Conservation (phyloP, 352 stramenopile genomes). For the Poterioochromonas sp. region DNA sequence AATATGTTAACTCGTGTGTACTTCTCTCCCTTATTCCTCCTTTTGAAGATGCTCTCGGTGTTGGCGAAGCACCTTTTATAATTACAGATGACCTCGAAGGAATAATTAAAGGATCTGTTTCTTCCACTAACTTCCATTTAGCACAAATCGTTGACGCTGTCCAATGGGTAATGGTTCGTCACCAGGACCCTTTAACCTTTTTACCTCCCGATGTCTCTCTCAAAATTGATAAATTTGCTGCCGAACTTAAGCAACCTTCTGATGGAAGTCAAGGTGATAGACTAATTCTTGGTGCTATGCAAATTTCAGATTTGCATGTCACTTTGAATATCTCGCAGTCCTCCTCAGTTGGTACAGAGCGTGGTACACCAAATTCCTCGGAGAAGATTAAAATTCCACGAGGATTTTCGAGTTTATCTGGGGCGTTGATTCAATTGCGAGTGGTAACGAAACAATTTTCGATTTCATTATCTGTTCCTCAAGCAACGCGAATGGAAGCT, state of each 20-base stretch:
- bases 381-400: not conserved
- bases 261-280: not conserved
- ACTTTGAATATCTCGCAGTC: constrained; percentile 17
- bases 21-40: too few species aligned
- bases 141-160: not conserved
- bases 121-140: not conserved
- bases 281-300: not conserved
- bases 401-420: not conserved
- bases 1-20: not conserved
- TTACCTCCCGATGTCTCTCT: not conserved
- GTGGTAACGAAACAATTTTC: not conserved
- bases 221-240: not conserved
- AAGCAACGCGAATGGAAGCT: not conserved
- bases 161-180: not conserved
- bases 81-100: not conserved
- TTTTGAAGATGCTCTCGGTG: too few species aligned
- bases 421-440: constrained; percentile 1
- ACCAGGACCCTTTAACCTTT: not conserved
- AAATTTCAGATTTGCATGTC: not conserved
- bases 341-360: not conserved
- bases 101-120: not conserved
- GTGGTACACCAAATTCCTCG: not conserved
- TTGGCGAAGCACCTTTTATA: too few species aligned
- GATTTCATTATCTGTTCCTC: not conserved
- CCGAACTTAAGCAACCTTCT: not conserved